These are phyloP conservation scores for Alloteropsis angusta DNA, from an alignment of 202 grass and related monocot species.

Conservation along the genomic window DNA sequence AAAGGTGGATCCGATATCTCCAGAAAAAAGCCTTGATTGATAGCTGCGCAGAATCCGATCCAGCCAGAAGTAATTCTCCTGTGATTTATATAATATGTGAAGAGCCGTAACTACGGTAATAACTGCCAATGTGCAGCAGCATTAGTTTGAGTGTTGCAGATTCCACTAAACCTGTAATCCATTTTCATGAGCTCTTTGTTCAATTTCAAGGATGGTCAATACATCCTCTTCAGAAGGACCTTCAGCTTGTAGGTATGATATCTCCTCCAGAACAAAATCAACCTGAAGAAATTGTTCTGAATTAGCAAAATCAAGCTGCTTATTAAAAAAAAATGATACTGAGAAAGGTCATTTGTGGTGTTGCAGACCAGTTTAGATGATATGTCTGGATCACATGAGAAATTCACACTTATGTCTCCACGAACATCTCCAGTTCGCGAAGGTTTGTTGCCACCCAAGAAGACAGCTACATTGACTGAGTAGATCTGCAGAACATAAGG, in stretches of 20 bases:
- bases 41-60: constrained; percentile 91
- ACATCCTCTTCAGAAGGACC: constrained; percentile 86
- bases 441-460: constrained; percentile 98
- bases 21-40: constrained; percentile 90
- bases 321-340: not conserved
- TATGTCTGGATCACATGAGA: constrained; percentile 93
- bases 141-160: constrained; percentile 16
- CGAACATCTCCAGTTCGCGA: constrained; percentile 84
- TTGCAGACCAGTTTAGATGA: constrained; percentile 76
- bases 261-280: constrained; percentile 90
- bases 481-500: constrained; percentile 58
- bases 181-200: constrained; percentile 99
- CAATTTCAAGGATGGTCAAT: constrained; percentile 83
- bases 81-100: constrained; percentile 20
- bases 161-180: constrained; percentile 67
- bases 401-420: constrained; percentile 95
- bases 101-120: constrained; percentile 13
- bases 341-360: not conserved
- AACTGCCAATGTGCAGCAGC: not conserved
- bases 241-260: constrained; percentile 71
- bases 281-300: constrained; percentile 46
- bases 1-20: constrained; percentile 75
- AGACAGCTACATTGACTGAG: constrained; percentile 88
- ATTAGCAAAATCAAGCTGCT: constrained; percentile 19
- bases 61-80: constrained; percentile 99